phyloP scores from a whole-genome alignment of 805 yeast genomes.

The Lipomyces lipofer region DNA sequence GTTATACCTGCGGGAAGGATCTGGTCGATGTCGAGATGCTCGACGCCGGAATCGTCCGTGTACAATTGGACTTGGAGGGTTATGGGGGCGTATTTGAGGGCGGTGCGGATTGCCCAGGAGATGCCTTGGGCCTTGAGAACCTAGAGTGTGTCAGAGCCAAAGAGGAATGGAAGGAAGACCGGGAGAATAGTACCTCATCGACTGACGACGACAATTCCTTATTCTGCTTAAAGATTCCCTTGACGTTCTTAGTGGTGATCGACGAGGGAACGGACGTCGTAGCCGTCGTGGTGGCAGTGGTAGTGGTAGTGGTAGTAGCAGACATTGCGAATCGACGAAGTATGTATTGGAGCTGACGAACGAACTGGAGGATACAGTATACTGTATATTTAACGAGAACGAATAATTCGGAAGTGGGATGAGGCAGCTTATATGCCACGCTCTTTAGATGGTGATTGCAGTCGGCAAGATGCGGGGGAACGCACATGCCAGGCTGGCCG shows the following conservation, averaged over 20 bases:
- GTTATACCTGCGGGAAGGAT: conserved; percentile 20
- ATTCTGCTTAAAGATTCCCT: conserved; percentile 21
- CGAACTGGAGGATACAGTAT: not conserved
- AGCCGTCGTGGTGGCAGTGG: not conserved
- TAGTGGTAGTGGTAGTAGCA: too few relatives aligned
- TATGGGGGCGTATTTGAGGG: conserved; percentile 18
- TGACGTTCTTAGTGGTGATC: conserved; percentile 14
- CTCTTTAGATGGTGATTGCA: too few relatives aligned
- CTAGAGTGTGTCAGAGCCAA: conserved; percentile 2
- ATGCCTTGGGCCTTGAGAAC: conserved; percentile 28
- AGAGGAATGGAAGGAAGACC: not conserved
- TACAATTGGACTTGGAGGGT: conserved; percentile 7
- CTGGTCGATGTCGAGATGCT: conserved; percentile 23
- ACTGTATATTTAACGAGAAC: too few relatives aligned
- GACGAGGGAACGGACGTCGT: conserved; percentile 22
- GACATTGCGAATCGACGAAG: too few relatives aligned
- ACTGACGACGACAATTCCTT: conserved; percentile 20
- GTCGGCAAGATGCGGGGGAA: too few relatives aligned
- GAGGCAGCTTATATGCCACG: too few relatives aligned
- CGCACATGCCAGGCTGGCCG: too few relatives aligned
- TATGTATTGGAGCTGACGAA: too few relatives aligned
- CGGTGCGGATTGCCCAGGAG: conserved; percentile 25
- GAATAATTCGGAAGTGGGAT: too few relatives aligned
- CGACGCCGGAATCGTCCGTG: conserved; percentile 9
- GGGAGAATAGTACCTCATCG: conserved; percentile 13